A percentile compares a stretch with the other conserved stretches of the same genome.
phyloP scores from a whole-genome alignment of 108 stramenopile genomes.

The Epithemia pelagica region DNA sequence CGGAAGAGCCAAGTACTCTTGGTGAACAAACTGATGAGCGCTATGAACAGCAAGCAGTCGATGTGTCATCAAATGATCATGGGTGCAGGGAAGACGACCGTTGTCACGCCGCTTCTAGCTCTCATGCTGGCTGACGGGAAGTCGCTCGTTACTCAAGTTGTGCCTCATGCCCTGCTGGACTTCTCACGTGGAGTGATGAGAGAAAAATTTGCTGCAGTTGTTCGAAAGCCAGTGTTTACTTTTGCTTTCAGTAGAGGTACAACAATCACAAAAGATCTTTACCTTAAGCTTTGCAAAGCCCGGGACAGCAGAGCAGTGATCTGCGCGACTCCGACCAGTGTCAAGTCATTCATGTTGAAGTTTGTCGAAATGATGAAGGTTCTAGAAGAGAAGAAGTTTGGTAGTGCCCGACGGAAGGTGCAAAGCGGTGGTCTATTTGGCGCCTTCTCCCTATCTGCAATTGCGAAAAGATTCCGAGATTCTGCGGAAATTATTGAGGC shows the following conservation, averaged over 20 bases:
- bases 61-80: constrained; percentile 99
- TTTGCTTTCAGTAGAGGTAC: constrained; percentile 92
- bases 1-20: constrained; percentile 94
- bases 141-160: constrained; percentile 93
- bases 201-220: constrained; percentile 93
- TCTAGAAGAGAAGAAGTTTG: constrained; percentile 78
- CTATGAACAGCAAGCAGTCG: constrained; percentile 61
- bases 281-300: constrained; percentile 92
- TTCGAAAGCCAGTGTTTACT: constrained; percentile 96
- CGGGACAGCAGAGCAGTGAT: constrained; percentile 91
- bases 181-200: constrained; percentile 95
- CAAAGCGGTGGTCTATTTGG: constrained; percentile 43
- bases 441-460: constrained; percentile 73
- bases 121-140: constrained; percentile 96
- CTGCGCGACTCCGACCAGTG: constrained; percentile 92
- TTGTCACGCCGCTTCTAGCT: constrained; percentile 94
- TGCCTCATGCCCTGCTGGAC: constrained; percentile 96
- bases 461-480: constrained; percentile 78
- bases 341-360: constrained; percentile 97
- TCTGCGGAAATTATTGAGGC: constrained; percentile 64
- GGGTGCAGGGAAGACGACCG: constrained; percentile 99
- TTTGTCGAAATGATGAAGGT: constrained; percentile 97
- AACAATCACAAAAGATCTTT: constrained; percentile 85
- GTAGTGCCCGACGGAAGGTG: constrained; percentile 3
- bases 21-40: constrained; percentile 87